A percentile compares a stretch with the other conserved stretches of the same genome.
These are phyloP conservation scores for Batrachochytrium dendrobatidis DNA, from an alignment of 371 early-diverging fungal species.

Conservation along the genomic window DNA sequence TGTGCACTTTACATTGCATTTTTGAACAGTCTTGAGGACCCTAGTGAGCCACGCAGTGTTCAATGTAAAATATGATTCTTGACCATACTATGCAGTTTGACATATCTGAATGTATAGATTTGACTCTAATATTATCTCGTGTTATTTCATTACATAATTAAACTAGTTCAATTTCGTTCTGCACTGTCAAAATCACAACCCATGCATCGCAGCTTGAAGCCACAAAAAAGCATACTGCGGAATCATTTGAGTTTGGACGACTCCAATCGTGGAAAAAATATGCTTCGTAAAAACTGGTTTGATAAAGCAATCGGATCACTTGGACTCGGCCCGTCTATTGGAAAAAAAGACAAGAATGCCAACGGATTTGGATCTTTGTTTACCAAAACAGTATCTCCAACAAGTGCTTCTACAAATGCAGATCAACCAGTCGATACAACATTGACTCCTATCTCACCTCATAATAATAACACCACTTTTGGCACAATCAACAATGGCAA, in stretches of 20 bases:
- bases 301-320: conserved; percentile 4
- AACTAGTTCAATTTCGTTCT: neutral
- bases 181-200: neutral
- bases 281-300: neutral
- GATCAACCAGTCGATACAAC: neutral
- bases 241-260: neutral
- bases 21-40: conserved; percentile 4
- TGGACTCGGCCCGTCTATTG: neutral
- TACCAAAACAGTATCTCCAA: neutral
- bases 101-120: no score
- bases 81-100: neutral
- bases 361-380: neutral
- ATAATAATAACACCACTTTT: no score
- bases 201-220: neutral
- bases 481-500: no score
- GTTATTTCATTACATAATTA: neutral
- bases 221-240: neutral
- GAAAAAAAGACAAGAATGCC: neutral
- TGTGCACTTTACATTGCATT: neutral
- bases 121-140: no score
- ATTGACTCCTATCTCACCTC: no score
- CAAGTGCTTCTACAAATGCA: neutral
- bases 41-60: neutral
- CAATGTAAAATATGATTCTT: neutral
- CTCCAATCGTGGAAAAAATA: neutral